These are phyloP conservation scores for Amauroascus niger DNA, from an alignment of 2,329 filamentous ascomycete genomes.

Conservation along the genomic window DNA sequence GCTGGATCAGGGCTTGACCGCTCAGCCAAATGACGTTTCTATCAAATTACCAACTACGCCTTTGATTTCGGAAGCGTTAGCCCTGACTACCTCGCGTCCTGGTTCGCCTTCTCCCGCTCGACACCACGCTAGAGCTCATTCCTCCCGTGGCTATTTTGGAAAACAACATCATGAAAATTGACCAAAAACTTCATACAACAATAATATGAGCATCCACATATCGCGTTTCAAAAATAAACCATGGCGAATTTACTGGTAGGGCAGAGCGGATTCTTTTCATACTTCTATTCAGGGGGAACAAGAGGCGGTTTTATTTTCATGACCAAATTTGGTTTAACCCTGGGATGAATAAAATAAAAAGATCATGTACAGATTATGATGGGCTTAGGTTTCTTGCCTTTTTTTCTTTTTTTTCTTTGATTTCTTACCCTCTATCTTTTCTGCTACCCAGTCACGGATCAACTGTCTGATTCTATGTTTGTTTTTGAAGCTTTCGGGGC, in stretches of 20 bases:
- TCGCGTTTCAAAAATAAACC: neutral
- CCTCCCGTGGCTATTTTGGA: constrained; percentile 32
- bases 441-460: neutral
- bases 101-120: constrained; percentile 35
- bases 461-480: neutral
- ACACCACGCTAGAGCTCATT: constrained; percentile 36
- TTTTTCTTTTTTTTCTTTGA: neutral
- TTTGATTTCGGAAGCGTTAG: constrained; percentile 37
- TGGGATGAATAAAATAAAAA: neutral
- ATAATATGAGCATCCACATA: neutral
- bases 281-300: neutral
- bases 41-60: constrained; percentile 41
- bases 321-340: neutral
- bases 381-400: neutral
- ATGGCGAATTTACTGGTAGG: neutral
- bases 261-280: neutral
- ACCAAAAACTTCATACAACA: neutral
- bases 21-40: constrained; percentile 39
- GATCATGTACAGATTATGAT: constrained; percentile 6
- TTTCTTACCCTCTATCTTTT: neutral
- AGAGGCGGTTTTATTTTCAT: neutral
- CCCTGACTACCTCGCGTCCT: constrained; percentile 46
- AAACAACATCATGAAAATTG: constrained; percentile 18
- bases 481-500: neutral
- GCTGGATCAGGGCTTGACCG: constrained; percentile 19